A percentile compares a stretch with the other conserved stretches of the same genome.
These are phyloP conservation scores for Hericium rajendrae DNA, from an alignment of 768 basidiomycete species.

Conservation along the genomic window DNA sequence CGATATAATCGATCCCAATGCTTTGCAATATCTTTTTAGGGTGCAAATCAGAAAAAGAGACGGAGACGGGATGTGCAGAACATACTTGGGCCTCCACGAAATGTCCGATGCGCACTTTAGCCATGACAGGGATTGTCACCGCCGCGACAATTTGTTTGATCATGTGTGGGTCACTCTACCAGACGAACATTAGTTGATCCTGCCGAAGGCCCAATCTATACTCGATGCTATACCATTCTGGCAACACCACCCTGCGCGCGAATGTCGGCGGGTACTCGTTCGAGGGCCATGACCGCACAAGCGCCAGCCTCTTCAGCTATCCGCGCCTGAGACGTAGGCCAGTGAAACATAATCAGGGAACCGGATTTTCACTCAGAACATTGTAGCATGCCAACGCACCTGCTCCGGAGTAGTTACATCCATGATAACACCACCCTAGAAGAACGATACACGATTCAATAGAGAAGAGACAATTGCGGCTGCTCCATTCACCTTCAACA, in stretches of 20 bases:
- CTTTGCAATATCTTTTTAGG: slow-evolving; percentile 74
- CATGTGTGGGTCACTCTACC: slow-evolving; percentile 88
- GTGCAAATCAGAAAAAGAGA: not conserved
- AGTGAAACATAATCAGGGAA: slow-evolving; percentile 22
- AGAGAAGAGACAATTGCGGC: slow-evolving; percentile 5
- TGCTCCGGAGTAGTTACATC: slow-evolving; percentile 82
- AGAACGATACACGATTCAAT: slow-evolving; percentile 1
- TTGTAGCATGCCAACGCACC: slow-evolving; percentile 19
- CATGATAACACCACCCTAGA: slow-evolving; percentile 85
- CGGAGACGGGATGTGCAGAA: not conserved
- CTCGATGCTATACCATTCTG: slow-evolving; percentile 60
- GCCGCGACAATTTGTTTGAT: slow-evolving; percentile 94
- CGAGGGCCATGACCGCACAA: slow-evolving; percentile 95
- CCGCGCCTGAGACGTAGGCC: slow-evolving; percentile 49
- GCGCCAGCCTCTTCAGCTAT: slow-evolving; percentile 98
- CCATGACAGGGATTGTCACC: slow-evolving; percentile 97
- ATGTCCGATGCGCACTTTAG: slow-evolving; percentile 93
- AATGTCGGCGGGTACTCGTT: slow-evolving; percentile 94
- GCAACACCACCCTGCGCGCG: slow-evolving; percentile 88
- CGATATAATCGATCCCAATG: slow-evolving; percentile 93
- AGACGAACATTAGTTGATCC: not conserved
- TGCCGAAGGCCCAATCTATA: not conserved
- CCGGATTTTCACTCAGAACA: not conserved
- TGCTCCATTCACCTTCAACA: slow-evolving; percentile 67
- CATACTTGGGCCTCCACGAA: slow-evolving; percentile 89